phyloP scores from a whole-genome alignment of 225 moss, liverwort and hornwort species.

The Sphagnum contortum region DNA sequence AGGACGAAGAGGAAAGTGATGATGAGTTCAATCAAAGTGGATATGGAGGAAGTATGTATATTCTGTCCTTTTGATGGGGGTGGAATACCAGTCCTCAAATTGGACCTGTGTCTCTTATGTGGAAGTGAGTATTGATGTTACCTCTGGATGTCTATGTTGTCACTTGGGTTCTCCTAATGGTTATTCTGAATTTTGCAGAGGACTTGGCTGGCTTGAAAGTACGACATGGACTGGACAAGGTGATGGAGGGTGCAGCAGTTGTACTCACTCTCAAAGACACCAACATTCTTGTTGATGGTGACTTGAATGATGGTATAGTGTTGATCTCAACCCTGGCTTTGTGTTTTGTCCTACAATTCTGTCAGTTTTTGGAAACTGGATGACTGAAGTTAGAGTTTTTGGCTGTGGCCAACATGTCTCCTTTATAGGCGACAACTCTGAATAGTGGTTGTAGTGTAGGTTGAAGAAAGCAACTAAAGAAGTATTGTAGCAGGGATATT shows the following conservation, averaged over 20 bases:
- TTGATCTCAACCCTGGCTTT: neutral
- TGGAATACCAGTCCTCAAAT: neutral
- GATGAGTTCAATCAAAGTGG: constrained; percentile 49
- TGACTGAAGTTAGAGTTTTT: too few relatives aligned
- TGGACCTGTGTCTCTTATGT: neutral
- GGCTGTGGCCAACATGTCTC: too few relatives aligned
- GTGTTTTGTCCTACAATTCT: neutral
- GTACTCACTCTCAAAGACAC: constrained; percentile 86
- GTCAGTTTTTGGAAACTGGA: too few relatives aligned
- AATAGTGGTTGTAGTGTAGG: too few relatives aligned
- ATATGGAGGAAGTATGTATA: constrained; percentile 70
- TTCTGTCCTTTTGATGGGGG: neutral
- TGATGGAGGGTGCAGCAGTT: constrained; percentile 90
- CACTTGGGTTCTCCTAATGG: too few relatives aligned
- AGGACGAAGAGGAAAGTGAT: constrained; percentile 69
- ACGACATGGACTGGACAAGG: constrained; percentile 86
- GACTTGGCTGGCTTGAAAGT: constrained; percentile 93
- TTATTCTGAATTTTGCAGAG: constrained; percentile 41
- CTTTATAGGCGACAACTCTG: too few relatives aligned
- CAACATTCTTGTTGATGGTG: constrained; percentile 75
- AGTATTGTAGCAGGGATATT: too few relatives aligned
- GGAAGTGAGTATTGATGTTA: neutral
- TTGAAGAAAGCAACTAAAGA: too few relatives aligned
- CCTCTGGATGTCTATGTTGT: neutral
- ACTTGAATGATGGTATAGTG: constrained; percentile 74